Base-by-base conservation (phyloP, 257 asterid genomes). In the Penstemon davidsonii region DNA sequence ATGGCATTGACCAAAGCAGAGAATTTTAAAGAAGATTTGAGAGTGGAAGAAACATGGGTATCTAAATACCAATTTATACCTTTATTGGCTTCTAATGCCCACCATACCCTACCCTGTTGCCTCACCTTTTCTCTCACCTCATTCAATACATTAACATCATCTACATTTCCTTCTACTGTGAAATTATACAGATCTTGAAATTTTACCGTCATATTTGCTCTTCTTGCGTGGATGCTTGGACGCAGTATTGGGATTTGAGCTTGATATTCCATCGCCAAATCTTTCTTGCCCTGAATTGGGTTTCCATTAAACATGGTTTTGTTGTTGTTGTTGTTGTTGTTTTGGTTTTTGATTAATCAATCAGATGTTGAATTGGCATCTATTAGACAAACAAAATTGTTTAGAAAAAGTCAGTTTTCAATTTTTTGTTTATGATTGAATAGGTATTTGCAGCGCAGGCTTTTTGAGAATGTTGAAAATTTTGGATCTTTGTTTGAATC, bases 61-160 rank as follows among this genome's bases (percentile, higher is more conserved):
- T 85, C 85, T 73, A 91, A 47, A 78, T 83, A 91, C 98, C 98
- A 91, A 83, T 89, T 87, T 47, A 82, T 84, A 37, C 98, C 98
- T 77, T 89, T 89, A 75, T 74, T 84, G 9, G 94, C 88, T 79
- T 91, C 96, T 81, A 91, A 60, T 52, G 88, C 82, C 98, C 96
- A 89, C 98, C 98, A 91, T 4, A 85, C 88, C 77, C 80, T 84
- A 10, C 90, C 98, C 72, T 91, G 96, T 76, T 91, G 82, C 84
- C 96, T 81, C 56, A 89, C 95, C 67, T 91, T 91, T 79, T 91
- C 98, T 55, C 96, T 84, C 66, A 91, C 94, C 86, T 91, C 98
- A 76, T 91, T 91, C 88, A 91, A 71, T 61, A 89, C 94, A 80
- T 91, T 91, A 33, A 89, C 98, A 78, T 91, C 98, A 80, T 91